phyloP scores from a whole-genome alignment of 1,139 yeast genomes.

The Meyerozyma sp. region DNA sequence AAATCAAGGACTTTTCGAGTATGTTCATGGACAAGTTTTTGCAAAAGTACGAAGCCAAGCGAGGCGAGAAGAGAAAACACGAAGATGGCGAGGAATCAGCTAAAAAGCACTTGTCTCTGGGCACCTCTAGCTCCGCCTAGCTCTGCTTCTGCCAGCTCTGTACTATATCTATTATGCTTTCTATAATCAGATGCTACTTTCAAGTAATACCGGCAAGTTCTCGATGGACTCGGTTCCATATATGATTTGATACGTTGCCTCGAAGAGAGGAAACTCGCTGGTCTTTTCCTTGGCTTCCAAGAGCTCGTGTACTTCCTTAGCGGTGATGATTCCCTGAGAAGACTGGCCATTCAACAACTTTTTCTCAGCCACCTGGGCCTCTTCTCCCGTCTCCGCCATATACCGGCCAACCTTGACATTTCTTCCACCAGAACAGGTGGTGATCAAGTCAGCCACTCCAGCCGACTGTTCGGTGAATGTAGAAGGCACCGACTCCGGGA shows the following conservation, averaged over 20 bases:
- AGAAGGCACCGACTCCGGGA: slow-evolving; percentile 34
- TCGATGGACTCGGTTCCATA: slow-evolving; percentile 39
- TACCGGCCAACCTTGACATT: slow-evolving; percentile 44
- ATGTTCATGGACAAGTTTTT: slow-evolving; percentile 73
- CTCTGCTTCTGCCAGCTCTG: too few relatives aligned
- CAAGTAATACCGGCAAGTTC: slow-evolving; percentile 37
- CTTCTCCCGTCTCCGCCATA: slow-evolving; percentile 42
- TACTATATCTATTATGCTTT: background rate
- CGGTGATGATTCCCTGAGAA: slow-evolving; percentile 46
- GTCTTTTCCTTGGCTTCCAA: slow-evolving; percentile 28
- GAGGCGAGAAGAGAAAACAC: slow-evolving; percentile 17
- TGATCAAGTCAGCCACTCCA: slow-evolving; percentile 48
- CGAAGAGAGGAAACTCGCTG: slow-evolving; percentile 41
- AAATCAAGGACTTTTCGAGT: slow-evolving; percentile 60
- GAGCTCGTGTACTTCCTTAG: slow-evolving; percentile 45
- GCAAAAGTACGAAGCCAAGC: slow-evolving; percentile 43
- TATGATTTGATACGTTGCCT: slow-evolving; percentile 43
- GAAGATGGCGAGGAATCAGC: slow-evolving; percentile 3
- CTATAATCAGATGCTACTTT: slow-evolving; percentile 6
- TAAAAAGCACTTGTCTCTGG: too few relatives aligned
- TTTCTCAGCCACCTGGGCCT: slow-evolving; percentile 41
- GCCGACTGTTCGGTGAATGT: slow-evolving; percentile 45
- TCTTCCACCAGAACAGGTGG: slow-evolving; percentile 47
- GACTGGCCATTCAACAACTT: slow-evolving; percentile 45
- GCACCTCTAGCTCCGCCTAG: too few relatives aligned